Conservation (phyloP, 2,329 filamentous ascomycete genomes). For the Penicillium sp. region DNA sequence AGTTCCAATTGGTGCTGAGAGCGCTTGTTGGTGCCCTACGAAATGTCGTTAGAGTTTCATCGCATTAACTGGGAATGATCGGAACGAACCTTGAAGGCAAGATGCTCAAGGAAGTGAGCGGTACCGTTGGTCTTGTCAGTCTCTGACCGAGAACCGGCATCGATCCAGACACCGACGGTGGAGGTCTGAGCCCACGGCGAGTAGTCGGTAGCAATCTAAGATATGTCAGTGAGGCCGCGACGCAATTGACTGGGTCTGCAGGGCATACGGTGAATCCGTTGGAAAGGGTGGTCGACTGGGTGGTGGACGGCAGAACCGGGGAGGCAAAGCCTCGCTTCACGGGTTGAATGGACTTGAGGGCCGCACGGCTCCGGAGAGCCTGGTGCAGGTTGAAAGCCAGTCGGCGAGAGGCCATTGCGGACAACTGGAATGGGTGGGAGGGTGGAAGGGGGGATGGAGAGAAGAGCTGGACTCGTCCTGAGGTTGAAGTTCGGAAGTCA, state of each 20-base stretch:
- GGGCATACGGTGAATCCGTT: slow-evolving; percentile 87
- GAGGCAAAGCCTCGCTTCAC: slow-evolving; percentile 86
- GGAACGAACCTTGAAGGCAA: slow-evolving; percentile 88
- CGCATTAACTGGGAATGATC: not conserved
- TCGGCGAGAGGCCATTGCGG: slow-evolving; percentile 88
- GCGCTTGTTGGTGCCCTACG: slow-evolving; percentile 79
- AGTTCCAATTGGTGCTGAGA: slow-evolving; percentile 97
- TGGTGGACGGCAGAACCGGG: slow-evolving; percentile 73
- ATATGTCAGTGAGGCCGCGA: slow-evolving; percentile 28
- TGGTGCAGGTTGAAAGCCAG: slow-evolving; percentile 91
- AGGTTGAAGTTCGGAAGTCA: slow-evolving; percentile 45
- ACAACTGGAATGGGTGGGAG: slow-evolving; percentile 33
- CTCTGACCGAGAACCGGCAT: slow-evolving; percentile 96
- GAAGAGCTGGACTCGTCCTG: slow-evolving; percentile 42
- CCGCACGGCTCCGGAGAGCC: slow-evolving; percentile 81
- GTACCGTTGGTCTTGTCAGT: slow-evolving; percentile 98
- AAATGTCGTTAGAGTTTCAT: slow-evolving; percentile 12
- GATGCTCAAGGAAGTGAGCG: slow-evolving; percentile 98
- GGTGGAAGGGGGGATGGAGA: slow-evolving; percentile 47
- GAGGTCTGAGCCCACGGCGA: slow-evolving; percentile 98
- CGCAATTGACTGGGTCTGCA: slow-evolving; percentile 15
- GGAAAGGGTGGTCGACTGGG: slow-evolving; percentile 90
- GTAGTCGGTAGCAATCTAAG: slow-evolving; percentile 92
- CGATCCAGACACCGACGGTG: slow-evolving; percentile 98
- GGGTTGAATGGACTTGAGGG: slow-evolving; percentile 70